Base-by-base conservation (phyloP, 495 filamentous ascomycete species). In the Penicillium fimorum region DNA sequence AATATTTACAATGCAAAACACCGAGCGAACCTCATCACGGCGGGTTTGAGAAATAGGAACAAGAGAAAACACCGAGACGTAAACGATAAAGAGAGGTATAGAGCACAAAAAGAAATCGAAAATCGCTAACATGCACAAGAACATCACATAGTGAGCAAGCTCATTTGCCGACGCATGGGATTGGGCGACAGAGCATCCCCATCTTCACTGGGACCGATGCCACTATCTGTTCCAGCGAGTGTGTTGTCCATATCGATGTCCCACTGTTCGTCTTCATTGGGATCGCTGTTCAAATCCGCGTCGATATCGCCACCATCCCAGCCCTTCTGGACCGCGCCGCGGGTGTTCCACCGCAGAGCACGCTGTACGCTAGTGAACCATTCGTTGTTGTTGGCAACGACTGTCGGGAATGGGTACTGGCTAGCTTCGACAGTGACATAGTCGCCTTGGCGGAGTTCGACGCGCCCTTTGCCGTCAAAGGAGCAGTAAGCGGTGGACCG, bases 311-410 rank as follows among this genome's bases (percentile, higher is more conserved):
- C 68, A 7, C 77, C 79, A 27, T 84, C 82, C 76, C 89, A 96
- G 41, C 80, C 84, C 68, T 95, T 95, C 73, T 96, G 92, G 56
- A 85, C 82, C 12, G 91, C 91, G 22, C 88, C 89, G 49, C 94
- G 82, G 11, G 83, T 89, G 68, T 97, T 97, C 94, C 94, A 98
- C 47, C 92, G 82, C 55, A 98, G 79, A 1, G 94, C 96, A 40
- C 92, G 82, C 46, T 86, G 86, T 22, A 98, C 88, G 64, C 89
- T 93, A 67, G 96, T 87, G 73, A 98, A 96, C 94, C 94, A 98
- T 65, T 97, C 90, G 9, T 84, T 84, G 45, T 78, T 77, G 63
- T 80, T 75, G 35, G 88, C 83, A 46, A 93, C 86, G 17, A 97
- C 92, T 1, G 92, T 95, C 1, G 94, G 95, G 76, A 98, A 96